phyloP scores from a whole-genome alignment of 495 filamentous ascomycete species.

The Talaromyces adpressus region DNA sequence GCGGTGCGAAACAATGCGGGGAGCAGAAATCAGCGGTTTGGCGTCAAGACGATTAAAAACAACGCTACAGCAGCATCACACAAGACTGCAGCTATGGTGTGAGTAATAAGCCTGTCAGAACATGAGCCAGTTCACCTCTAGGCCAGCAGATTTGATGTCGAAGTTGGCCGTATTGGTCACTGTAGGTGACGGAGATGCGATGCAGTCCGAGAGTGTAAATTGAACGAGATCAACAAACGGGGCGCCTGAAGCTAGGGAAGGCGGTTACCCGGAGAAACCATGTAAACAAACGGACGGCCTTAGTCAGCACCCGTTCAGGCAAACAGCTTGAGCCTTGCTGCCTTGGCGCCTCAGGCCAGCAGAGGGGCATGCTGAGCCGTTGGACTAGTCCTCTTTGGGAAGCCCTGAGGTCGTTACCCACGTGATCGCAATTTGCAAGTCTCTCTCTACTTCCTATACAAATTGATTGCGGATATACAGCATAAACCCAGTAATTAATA shows the following conservation, averaged over 20 bases:
- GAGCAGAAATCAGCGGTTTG: neutral
- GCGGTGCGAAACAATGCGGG: neutral
- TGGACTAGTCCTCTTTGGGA: neutral
- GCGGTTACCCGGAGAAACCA: slow-evolving; percentile 7
- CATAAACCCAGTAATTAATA: neutral
- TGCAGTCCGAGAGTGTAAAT: neutral
- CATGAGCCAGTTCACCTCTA: neutral
- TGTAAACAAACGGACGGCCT: slow-evolving; percentile 8
- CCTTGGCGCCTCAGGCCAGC: neutral
- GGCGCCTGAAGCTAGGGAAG: neutral
- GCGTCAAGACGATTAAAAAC: neutral
- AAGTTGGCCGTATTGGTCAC: neutral
- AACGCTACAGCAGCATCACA: neutral
- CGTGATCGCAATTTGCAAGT: neutral
- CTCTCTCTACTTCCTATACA: neutral
- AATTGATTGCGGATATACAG: neutral
- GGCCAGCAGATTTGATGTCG: neutral
- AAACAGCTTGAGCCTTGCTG: neutral
- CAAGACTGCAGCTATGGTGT: neutral
- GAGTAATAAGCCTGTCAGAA: neutral
- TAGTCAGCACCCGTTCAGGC: slow-evolving; percentile 2
- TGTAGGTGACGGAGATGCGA: neutral
- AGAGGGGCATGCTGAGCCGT: neutral
- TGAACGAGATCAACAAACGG: neutral
- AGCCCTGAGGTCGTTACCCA: neutral